These are phyloP conservation scores for Talaromyces amestolkiae DNA, from an alignment of 2,329 filamentous ascomycete species.

Conservation along the genomic window DNA sequence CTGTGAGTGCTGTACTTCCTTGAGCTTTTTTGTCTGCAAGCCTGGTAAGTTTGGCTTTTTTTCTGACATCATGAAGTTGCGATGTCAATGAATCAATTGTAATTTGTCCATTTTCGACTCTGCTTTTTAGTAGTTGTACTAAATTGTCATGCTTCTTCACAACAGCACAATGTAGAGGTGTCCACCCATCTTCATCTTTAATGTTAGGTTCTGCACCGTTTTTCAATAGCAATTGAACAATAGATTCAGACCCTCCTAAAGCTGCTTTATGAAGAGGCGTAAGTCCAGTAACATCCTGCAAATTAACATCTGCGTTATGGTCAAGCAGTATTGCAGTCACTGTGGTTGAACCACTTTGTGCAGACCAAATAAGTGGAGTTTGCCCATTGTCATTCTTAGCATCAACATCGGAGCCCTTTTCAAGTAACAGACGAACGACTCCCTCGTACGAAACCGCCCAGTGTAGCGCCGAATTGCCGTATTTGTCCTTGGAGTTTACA, in stretches of 20 bases:
- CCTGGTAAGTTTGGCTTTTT: neutral
- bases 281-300: neutral
- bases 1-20: neutral
- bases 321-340: conserved; percentile 9
- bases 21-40: neutral
- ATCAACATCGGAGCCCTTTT: neutral
- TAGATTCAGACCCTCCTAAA: conserved; percentile 19
- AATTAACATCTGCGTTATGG: conserved; percentile 15
- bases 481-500: conserved; percentile 1
- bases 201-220: conserved; percentile 41
- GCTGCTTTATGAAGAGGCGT: conserved; percentile 20
- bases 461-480: neutral
- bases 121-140: conserved; percentile 30
- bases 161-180: conserved; percentile 40
- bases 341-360: neutral
- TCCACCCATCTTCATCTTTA: conserved; percentile 35
- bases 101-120: neutral
- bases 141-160: conserved; percentile 37
- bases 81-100: neutral
- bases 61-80: neutral
- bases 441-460: neutral
- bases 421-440: neutral
- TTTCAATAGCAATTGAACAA: conserved; percentile 40
- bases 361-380: conserved; percentile 7
- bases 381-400: neutral